A percentile compares a stretch with the other conserved stretches of the same genome.
Evolutionary conservation across 2,329 filamentous ascomycete species (phyloP).

Genomic region (Paecilomyces sp.): DNA sequence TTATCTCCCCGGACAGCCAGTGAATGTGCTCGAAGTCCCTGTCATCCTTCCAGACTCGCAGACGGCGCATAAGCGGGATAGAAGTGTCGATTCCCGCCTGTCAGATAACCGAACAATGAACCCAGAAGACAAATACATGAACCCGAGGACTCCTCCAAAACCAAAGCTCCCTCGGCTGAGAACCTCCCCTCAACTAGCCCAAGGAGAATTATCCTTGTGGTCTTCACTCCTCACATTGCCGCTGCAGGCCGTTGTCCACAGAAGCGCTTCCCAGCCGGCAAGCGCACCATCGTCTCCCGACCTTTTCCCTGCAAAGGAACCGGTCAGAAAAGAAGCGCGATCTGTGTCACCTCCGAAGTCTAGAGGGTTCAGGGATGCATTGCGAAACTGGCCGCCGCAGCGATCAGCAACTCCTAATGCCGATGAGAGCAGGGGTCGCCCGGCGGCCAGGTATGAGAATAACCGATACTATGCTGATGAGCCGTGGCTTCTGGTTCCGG

Average conservation of each 20-base stretch:
- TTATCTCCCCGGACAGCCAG: constrained; percentile 75
- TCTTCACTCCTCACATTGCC: constrained; percentile 19
- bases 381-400: constrained; percentile 25
- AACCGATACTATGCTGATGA: not conserved
- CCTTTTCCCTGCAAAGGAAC: constrained; percentile 15
- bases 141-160: constrained; percentile 54
- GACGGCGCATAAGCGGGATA: constrained; percentile 52
- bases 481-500: not conserved
- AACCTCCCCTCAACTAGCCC: constrained; percentile 34
- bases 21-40: constrained; percentile 80
- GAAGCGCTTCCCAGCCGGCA: constrained; percentile 29
- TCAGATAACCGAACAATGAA: constrained; percentile 67
- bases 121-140: constrained; percentile 66
- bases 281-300: constrained; percentile 16
- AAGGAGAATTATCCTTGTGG: constrained; percentile 15
- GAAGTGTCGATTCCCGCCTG: constrained; percentile 55
- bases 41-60: constrained; percentile 49
- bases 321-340: constrained; percentile 20
- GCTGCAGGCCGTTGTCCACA: constrained; percentile 15
- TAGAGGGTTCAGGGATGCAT: constrained; percentile 28
- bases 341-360: constrained; percentile 31
- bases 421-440: not conserved
- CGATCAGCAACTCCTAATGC: constrained; percentile 9
- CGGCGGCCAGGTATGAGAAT: not conserved
- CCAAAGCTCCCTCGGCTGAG: constrained; percentile 40